Conservation (phyloP, 2,329 filamentous ascomycete species). For the Teratosphaeria destructans region DNA sequence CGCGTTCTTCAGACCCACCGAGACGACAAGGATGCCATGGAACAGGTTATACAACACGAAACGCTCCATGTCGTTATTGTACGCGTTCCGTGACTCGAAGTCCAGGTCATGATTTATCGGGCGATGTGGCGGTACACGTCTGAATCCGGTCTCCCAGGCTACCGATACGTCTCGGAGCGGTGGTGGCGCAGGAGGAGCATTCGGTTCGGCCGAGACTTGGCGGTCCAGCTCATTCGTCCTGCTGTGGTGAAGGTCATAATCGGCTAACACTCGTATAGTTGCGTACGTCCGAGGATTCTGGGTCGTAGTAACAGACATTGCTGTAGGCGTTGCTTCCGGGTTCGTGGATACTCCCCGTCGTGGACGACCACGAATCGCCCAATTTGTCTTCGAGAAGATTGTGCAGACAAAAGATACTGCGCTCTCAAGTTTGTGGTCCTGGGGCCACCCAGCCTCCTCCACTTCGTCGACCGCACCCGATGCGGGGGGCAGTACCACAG, state of each 20-base stretch:
- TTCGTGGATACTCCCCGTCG: background rate
- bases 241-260: slow-evolving; percentile 38
- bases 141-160: slow-evolving; percentile 39
- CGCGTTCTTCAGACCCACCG: background rate
- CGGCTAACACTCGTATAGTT: slow-evolving; percentile 30
- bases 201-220: slow-evolving; percentile 22
- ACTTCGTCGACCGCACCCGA: background rate
- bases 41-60: background rate
- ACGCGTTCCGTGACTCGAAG: slow-evolving; percentile 31
- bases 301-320: slow-evolving; percentile 37
- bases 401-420: background rate
- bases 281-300: slow-evolving; percentile 29
- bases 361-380: background rate
- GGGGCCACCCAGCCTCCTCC: background rate
- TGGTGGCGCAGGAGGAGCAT: slow-evolving; percentile 16
- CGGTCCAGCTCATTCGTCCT: slow-evolving; percentile 15
- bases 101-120: slow-evolving; percentile 37
- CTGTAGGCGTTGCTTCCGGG: background rate
- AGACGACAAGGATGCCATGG: background rate
- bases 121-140: slow-evolving; percentile 38
- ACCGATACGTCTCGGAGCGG: slow-evolving; percentile 20
- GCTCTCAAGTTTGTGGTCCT: background rate
- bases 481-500: slow-evolving; percentile 10
- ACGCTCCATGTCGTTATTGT: slow-evolving; percentile 33
- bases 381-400: background rate